Evolutionary conservation across 345 rosid genomes (phyloP), one percentile per base, ranked within the genome.

Genomic region (Gossypium turneri): DNA sequence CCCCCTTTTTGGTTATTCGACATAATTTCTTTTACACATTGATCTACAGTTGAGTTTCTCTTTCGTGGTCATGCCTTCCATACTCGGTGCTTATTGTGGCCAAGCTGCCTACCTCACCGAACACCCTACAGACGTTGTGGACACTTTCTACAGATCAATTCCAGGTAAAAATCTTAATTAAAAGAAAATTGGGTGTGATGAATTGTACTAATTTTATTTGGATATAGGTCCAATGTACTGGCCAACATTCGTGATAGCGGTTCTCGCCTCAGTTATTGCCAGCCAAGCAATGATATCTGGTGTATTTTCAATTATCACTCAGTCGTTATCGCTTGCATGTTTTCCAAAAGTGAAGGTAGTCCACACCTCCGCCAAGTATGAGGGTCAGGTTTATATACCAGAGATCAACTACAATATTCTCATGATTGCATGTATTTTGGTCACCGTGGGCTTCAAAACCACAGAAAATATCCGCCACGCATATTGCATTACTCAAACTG

Each of bases 231-330:
- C 63, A 3, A 3, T 59, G 20, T 59, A 59, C 25, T 59, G 63
- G 63, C 63, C 63, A 12, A 24, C 63, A 59, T 59, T 59, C 38
- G 34, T 59, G 34, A 2, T 59, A 24, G 38, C 38, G 4, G 63
- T 59, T 59, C 34, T 24, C 3, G 63, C 63, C 25, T 29, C 63
- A 2, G 22, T 59, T 59, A 59, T 59, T 24, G 63, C 63, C 10
- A 59, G 63, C 63, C 63, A 59, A 24, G 63, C 62, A 22, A 58
- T 58, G 62, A 12, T 59, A 59, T 59, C 63, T 24, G 63, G 16
- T 22, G 63, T 24, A 1, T 59, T 59, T 59, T 59, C 63, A 24
- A 59, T 59, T 2, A 24, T 59, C 63, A 22, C 63, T 59, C 63
- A 59, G 8, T 59, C 38, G 38, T 24, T 59, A 25, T 22, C 63